Conservation (phyloP, 495 filamentous ascomycete species). For the Aspergillus biplanus region DNA sequence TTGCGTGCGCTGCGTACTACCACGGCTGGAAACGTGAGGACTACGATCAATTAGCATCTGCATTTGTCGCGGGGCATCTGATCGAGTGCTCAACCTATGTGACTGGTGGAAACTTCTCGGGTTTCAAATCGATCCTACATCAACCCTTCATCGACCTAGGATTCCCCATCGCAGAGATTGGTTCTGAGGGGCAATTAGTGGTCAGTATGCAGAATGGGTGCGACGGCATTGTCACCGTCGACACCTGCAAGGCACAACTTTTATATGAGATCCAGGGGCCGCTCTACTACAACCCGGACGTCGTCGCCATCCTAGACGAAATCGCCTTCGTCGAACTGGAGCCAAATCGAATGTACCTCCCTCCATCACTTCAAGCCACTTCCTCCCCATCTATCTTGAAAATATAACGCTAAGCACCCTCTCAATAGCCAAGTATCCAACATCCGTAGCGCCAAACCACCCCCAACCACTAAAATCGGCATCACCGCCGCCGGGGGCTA, state of each 20-base stretch:
- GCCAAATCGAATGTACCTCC: not conserved
- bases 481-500: constrained; percentile 47
- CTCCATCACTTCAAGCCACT: too few species aligned
- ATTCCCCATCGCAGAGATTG: constrained; percentile 21
- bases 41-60: constrained; percentile 39
- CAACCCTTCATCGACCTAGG: constrained; percentile 39
- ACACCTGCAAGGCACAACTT: constrained; percentile 46
- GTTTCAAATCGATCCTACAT: constrained; percentile 39
- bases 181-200: constrained; percentile 33
- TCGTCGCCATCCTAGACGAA: constrained; percentile 42
- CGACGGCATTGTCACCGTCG: constrained; percentile 27
- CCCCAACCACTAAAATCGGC: constrained; percentile 58
- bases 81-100: constrained; percentile 49
- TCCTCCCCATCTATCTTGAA: too few species aligned
- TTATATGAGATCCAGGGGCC: constrained; percentile 55
- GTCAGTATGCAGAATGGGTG: constrained; percentile 18
- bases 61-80: constrained; percentile 45
- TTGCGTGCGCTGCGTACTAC: constrained; percentile 40
- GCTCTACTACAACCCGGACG: constrained; percentile 48
- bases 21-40: constrained; percentile 33
- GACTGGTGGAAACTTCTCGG: constrained; percentile 49
- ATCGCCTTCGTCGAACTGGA: constrained; percentile 21
- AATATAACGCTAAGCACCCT: too few species aligned
- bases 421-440: not conserved
- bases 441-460: constrained; percentile 35